Conservation (phyloP, 208 protist species). For the Crithidia fasciculata region DNA sequence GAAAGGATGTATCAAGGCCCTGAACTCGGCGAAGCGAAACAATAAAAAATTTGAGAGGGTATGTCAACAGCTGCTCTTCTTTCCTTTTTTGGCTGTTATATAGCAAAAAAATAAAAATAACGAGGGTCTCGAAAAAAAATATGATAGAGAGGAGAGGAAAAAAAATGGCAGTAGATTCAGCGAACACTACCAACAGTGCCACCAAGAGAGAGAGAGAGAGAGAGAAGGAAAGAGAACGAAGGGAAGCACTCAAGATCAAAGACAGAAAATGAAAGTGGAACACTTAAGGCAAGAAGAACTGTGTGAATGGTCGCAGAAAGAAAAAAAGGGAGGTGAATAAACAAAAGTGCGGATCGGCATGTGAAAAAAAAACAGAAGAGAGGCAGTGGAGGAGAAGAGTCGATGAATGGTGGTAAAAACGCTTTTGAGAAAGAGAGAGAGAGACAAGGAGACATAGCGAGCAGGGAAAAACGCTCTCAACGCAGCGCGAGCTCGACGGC, state of each 20-base stretch:
- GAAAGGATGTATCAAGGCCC: no score
- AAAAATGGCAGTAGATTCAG: not conserved
- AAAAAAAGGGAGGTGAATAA: slow-evolving; percentile 1
- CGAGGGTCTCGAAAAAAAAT: slow-evolving; percentile 3
- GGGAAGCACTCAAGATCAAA: not conserved
- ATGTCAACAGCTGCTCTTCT: no score
- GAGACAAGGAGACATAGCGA: not conserved
- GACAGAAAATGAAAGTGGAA: not conserved
- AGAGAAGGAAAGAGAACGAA: slow-evolving; percentile 1
- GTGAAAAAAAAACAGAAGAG: not conserved
- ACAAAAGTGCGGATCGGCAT: slow-evolving; percentile 4
- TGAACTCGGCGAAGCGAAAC: no score
- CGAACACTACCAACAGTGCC: no score
- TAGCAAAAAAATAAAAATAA: slow-evolving; percentile 3
- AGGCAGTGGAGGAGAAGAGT: not conserved
- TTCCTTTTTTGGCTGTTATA: no score
- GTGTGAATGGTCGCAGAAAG: not conserved
- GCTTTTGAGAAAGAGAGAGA: not conserved
- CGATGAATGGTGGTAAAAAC: not conserved
- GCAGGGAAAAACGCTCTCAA: no score
- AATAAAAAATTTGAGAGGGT: no score
- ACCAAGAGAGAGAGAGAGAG: no score
- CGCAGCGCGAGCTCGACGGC: no score
- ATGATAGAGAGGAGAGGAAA: slow-evolving; percentile 3
- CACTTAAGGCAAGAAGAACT: not conserved